These are phyloP conservation scores for Olyra latifolia DNA, from an alignment of 176 grass and related monocot genomes.

Conservation along the genomic window DNA sequence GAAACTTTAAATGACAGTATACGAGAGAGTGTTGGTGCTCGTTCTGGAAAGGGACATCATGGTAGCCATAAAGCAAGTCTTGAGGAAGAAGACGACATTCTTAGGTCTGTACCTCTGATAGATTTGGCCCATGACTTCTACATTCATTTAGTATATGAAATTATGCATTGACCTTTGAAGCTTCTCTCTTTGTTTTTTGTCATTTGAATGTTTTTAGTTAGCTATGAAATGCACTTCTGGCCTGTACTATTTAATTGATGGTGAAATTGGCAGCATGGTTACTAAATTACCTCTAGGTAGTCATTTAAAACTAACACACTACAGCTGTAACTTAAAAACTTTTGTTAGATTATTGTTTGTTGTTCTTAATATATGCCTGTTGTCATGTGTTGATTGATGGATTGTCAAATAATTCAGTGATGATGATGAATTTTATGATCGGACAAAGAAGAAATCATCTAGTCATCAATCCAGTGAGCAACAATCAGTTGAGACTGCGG, in stretches of 20 bases:
- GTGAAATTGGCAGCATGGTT: not conserved
- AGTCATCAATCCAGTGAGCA: constrained; percentile 55
- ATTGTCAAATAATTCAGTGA: constrained; percentile 57
- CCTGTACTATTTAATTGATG: not conserved
- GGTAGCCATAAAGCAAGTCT: constrained; percentile 61
- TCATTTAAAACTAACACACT: not conserved
- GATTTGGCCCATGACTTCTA: constrained; percentile 20
- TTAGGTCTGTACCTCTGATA: constrained; percentile 60
- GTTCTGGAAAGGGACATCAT: constrained; percentile 55
- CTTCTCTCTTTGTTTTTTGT: not conserved
- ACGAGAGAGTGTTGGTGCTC: constrained; percentile 90
- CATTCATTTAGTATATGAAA: not conserved
- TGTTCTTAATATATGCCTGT: constrained; percentile 1
- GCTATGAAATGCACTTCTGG: constrained; percentile 15
- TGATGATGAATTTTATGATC: constrained; percentile 97
- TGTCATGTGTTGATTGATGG: constrained; percentile 21
- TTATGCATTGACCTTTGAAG: not conserved
- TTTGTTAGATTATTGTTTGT: not conserved
- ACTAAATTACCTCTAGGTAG: not conserved
- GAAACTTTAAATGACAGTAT: constrained; percentile 99
- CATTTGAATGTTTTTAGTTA: constrained; percentile 4
- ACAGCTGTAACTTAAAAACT: constrained; percentile 9
- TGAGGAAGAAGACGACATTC: constrained; percentile 68
- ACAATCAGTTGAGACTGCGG: constrained; percentile 87
- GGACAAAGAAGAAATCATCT: constrained; percentile 76